Evolutionary conservation across 768 basidiomycete genomes (phyloP).

Genomic region (Strobilomyces echinocephalus): DNA sequence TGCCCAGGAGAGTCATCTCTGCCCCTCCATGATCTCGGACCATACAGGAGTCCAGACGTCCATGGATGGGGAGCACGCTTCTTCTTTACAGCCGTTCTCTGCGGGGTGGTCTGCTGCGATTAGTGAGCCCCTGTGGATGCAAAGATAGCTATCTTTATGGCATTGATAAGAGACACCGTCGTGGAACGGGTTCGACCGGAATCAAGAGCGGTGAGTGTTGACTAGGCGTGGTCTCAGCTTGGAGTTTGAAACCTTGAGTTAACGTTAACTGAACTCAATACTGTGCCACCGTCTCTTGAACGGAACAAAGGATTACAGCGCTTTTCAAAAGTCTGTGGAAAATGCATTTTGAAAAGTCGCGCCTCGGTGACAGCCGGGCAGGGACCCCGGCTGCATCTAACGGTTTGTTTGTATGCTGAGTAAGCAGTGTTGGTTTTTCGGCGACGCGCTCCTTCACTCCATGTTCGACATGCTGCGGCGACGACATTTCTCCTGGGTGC

Average conservation of each 20-base stretch:
- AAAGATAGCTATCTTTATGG: neutral
- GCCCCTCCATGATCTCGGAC: neutral
- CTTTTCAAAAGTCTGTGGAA: too few relatives aligned
- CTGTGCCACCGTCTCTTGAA: neutral
- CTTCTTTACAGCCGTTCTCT: neutral
- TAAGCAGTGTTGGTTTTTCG: too few relatives aligned
- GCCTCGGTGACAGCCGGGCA: neutral
- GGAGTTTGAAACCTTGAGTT: constrained; percentile 9
- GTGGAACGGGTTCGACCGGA: constrained; percentile 5
- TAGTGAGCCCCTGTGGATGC: neutral
- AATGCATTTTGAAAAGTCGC: too few relatives aligned
- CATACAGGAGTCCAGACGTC: neutral
- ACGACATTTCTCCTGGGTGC: too few relatives aligned
- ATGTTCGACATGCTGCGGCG: too few relatives aligned
- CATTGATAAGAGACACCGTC: constrained; percentile 1
- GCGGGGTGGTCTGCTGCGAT: neutral
- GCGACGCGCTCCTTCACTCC: too few relatives aligned
- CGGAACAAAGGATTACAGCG: neutral
- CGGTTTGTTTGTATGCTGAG: too few relatives aligned
- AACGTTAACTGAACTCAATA: neutral
- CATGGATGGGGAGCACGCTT: neutral
- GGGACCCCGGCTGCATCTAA: too few relatives aligned
- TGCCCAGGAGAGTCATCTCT: constrained; percentile 7
- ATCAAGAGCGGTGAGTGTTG: neutral
- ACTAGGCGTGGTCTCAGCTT: neutral